Evolutionary conservation across 352 stramenopile genomes (phyloP).

Genomic region (Globisporangium radiosum): DNA sequence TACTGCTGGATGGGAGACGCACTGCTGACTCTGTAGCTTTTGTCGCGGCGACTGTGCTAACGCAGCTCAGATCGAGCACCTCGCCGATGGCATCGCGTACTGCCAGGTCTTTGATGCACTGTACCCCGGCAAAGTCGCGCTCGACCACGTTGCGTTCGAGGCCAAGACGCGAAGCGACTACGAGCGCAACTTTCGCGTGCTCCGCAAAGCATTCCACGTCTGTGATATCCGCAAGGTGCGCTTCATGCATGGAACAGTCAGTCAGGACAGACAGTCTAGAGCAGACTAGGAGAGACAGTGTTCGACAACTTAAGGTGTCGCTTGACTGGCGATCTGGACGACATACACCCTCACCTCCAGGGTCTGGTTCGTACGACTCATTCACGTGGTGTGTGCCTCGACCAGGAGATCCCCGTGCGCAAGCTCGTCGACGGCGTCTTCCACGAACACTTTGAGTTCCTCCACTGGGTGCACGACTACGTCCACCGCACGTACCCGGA

Average conservation of each 20-base stretch:
- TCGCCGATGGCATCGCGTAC: constrained; percentile 75
- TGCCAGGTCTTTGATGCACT: constrained; percentile 70
- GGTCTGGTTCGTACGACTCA: no score
- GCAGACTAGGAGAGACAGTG: no score
- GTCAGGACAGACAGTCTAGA: neutral
- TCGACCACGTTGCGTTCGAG: constrained; percentile 58
- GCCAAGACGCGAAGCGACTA: constrained; percentile 40
- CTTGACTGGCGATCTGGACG: neutral
- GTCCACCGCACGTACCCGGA: constrained; percentile 67
- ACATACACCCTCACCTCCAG: neutral
- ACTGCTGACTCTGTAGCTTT: no score
- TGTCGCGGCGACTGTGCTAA: no score
- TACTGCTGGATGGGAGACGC: neutral
- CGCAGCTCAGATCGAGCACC: constrained; percentile 43
- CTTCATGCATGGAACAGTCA: neutral
- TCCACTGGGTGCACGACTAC: constrained; percentile 79
- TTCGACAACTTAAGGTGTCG: neutral
- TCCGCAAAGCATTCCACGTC: constrained; percentile 44
- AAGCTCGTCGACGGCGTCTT: constrained; percentile 69
- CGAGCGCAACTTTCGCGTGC: constrained; percentile 58
- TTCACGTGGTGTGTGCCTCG: neutral
- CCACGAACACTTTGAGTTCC: constrained; percentile 79
- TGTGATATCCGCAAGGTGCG: constrained; percentile 62
- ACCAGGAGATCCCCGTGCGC: constrained; percentile 53
- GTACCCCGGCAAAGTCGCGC: constrained; percentile 56